Percentiles rank a stretch among this genome's conserved stretches.
phyloP scores from a whole-genome alignment of 148 eudicot genomes.

The Camellia japonica region DNA sequence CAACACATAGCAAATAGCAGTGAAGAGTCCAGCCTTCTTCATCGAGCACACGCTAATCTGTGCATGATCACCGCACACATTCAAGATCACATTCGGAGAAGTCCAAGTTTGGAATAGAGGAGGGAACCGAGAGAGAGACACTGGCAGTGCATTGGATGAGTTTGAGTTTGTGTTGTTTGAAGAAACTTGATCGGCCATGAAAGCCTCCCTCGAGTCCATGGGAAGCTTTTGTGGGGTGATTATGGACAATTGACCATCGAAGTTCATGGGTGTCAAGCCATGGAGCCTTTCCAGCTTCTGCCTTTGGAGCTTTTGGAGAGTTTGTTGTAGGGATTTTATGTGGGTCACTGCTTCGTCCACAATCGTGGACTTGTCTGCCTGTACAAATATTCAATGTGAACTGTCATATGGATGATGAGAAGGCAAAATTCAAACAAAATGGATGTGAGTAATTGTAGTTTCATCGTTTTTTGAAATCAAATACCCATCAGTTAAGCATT shows the following conservation, averaged over 20 bases:
- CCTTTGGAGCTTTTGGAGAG: slow-evolving; percentile 51
- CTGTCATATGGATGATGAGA: too few relatives aligned
- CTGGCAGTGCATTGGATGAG: neutral
- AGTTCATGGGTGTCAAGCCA: slow-evolving; percentile 8
- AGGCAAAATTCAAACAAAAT: too few relatives aligned
- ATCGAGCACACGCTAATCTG: slow-evolving; percentile 48
- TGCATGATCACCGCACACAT: slow-evolving; percentile 54
- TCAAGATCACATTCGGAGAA: slow-evolving; percentile 63
- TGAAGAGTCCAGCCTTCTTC: slow-evolving; percentile 45
- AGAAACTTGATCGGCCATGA: slow-evolving; percentile 67
- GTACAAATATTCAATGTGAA: neutral
- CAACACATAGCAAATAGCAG: slow-evolving; percentile 42
- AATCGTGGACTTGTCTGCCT: slow-evolving; percentile 74
- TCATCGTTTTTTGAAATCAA: too few relatives aligned
- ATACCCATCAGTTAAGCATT: too few relatives aligned
- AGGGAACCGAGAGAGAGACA: slow-evolving; percentile 25
- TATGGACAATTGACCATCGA: neutral
- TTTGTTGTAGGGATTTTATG: slow-evolving; percentile 49
- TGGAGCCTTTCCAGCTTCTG: slow-evolving; percentile 50
- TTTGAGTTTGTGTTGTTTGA: slow-evolving; percentile 13
- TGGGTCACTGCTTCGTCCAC: slow-evolving; percentile 69
- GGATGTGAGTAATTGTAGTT: too few relatives aligned
- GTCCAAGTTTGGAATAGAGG: slow-evolving; percentile 53
- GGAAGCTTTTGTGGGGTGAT: slow-evolving; percentile 20
- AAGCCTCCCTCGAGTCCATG: slow-evolving; percentile 43